Evolutionary conservation across 1,139 yeast genomes (phyloP).

Genomic region (Blastobotrys proliferans): DNA sequence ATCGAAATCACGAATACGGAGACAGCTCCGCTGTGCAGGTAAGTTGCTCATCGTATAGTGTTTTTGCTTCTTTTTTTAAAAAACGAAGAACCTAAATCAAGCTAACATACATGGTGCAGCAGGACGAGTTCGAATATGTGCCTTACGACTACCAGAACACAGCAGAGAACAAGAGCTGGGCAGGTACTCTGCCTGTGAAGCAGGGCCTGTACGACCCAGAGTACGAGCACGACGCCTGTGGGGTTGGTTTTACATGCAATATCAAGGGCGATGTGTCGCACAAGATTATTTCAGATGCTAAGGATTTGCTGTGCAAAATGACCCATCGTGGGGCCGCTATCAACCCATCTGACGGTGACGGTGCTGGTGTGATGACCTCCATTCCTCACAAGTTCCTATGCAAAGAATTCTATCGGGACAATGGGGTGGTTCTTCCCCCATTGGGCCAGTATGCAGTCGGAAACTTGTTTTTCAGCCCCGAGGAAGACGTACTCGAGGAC

Average conservation of each 20-base stretch:
- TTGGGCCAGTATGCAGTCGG: constrained; percentile 93
- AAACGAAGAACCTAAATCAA: too few species aligned
- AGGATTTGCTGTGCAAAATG: constrained; percentile 86
- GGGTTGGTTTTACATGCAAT: constrained; percentile 96
- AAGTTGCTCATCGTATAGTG: too few species aligned
- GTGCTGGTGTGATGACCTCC: constrained; percentile 95
- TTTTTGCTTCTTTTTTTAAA: too few species aligned
- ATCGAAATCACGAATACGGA: too few species aligned
- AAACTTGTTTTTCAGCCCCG: constrained; percentile 85
- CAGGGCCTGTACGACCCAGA: constrained; percentile 94
- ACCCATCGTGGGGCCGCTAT: constrained; percentile 98
- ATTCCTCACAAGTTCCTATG: constrained; percentile 84
- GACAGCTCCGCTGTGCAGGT: too few species aligned
- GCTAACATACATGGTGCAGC: not conserved
- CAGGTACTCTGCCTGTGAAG: constrained; percentile 77
- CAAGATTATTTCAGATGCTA: constrained; percentile 88
- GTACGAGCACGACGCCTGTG: constrained; percentile 94
- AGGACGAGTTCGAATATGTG: constrained; percentile 29
- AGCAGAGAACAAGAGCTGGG: constrained; percentile 86
- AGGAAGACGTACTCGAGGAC: constrained; percentile 57
- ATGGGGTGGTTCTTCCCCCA: constrained; percentile 61
- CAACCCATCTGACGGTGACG: constrained; percentile 97
- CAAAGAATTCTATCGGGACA: constrained; percentile 65
- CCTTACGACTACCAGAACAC: constrained; percentile 67
- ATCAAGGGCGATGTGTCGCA: constrained; percentile 85